These are phyloP conservation scores for Plasmodium chabaudi DNA, from an alignment of 169 alveolate genomes.

Conservation along the genomic window DNA sequence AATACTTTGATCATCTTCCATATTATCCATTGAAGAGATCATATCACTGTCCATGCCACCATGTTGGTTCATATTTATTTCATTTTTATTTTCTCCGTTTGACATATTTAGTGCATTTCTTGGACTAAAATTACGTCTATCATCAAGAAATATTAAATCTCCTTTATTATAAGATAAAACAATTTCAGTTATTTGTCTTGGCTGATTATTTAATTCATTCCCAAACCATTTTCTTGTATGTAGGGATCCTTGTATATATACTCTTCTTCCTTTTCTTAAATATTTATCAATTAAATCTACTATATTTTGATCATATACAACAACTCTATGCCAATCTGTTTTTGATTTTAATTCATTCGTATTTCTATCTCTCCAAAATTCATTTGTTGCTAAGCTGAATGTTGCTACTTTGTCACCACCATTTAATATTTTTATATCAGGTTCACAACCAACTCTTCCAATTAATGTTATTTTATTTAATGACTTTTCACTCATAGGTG, in stretches of 20 bases:
- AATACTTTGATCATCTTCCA: neutral
- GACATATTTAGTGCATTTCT: constrained; percentile 14
- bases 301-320: constrained; percentile 70
- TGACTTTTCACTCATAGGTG: constrained; percentile 47
- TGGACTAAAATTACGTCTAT: constrained; percentile 37
- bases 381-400: constrained; percentile 77
- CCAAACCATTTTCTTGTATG: constrained; percentile 78
- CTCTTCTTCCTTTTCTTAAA: constrained; percentile 77
- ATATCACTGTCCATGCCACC: neutral
- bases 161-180: constrained; percentile 57
- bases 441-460: constrained; percentile 79
- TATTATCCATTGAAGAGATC: neutral
- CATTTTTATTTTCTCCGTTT: constrained; percentile 15
- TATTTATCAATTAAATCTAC: constrained; percentile 77
- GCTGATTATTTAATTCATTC: constrained; percentile 57
- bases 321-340: constrained; percentile 79
- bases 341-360: constrained; percentile 53
- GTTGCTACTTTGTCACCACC: constrained; percentile 79
- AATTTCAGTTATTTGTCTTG: constrained; percentile 70
- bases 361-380: constrained; percentile 78
- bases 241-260: constrained; percentile 74
- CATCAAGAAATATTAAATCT: constrained; percentile 71
- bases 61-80: neutral
- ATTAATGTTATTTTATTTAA: constrained; percentile 60
- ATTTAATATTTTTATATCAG: constrained; percentile 75